phyloP scores from a whole-genome alignment of 441 rosid species.

The Bocquillonia castaneifolia region DNA sequence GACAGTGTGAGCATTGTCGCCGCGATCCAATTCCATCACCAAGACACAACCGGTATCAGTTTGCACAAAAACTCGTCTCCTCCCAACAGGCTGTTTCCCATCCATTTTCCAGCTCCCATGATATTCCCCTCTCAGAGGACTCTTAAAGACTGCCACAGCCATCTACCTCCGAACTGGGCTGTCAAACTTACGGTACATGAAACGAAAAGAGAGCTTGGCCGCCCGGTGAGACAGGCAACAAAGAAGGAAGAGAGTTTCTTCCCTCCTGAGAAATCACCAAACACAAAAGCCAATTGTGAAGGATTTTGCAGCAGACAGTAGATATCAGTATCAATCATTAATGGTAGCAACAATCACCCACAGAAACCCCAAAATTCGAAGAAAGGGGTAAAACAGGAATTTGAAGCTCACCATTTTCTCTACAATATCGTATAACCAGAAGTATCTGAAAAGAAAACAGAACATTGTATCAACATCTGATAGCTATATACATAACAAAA shows the following conservation, averaged over 20 bases:
- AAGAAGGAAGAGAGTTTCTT: conserved; percentile 42
- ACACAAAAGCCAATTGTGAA: conserved; percentile 34
- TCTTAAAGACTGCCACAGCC: conserved; percentile 64
- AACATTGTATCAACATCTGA: no score
- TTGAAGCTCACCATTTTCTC: no score
- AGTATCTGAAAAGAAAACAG: no score
- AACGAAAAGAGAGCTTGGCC: conserved; percentile 25
- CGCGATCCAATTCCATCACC: conserved; percentile 50
- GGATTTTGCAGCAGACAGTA: conserved; percentile 17
- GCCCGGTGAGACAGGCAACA: conserved; percentile 32
- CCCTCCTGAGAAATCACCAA: conserved; percentile 37
- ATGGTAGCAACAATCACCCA: no score
- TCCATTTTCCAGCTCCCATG: conserved; percentile 47
- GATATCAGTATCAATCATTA: conserved; percentile 38
- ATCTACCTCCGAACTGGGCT: conserved; percentile 81
- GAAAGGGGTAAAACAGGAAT: no score
- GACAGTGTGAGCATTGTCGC: conserved; percentile 49
- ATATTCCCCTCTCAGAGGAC: conserved; percentile 59
- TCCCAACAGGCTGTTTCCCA: conserved; percentile 47
- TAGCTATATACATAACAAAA: no score
- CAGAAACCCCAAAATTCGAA: no score
- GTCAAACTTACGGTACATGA: conserved; percentile 72
- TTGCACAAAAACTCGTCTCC: conserved; percentile 51
- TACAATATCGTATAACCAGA: no score
- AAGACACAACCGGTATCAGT: conserved; percentile 50